phyloP scores from a whole-genome alignment of 1,284 basidiomycete genomes.

The Ustilago curta region DNA sequence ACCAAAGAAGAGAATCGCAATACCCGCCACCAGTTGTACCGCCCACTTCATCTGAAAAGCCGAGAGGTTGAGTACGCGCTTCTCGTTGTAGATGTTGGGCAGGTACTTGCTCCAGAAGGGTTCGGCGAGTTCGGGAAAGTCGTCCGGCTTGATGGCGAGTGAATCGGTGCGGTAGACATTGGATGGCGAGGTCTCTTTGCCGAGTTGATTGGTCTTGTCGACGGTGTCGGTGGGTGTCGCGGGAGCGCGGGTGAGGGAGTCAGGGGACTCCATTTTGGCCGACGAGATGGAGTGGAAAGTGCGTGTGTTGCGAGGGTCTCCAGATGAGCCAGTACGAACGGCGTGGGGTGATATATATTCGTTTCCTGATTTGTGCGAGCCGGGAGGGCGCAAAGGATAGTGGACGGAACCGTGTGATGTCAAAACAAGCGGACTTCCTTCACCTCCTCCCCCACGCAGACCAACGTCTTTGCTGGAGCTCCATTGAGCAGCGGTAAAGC shows the following conservation, averaged over 20 bases:
- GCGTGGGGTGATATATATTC: background rate
- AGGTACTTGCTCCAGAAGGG: constrained; percentile 34
- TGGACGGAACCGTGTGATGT: too few relatives aligned
- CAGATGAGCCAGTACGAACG: background rate
- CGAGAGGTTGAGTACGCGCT: constrained; percentile 25
- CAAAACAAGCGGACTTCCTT: too few relatives aligned
- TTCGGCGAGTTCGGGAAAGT: constrained; percentile 26
- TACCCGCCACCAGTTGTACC: constrained; percentile 30
- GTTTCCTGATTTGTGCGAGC: too few relatives aligned
- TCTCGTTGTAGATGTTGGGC: constrained; percentile 27
- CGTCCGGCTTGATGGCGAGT: constrained; percentile 12
- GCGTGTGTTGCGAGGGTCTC: background rate
- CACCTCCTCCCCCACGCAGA: too few relatives aligned
- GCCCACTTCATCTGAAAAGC: constrained; percentile 44
- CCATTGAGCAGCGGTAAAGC: too few relatives aligned
- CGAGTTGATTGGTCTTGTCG: constrained; percentile 19
- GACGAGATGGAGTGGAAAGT: too few relatives aligned
- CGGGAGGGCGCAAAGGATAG: too few relatives aligned
- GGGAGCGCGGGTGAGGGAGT: constrained; percentile 20
- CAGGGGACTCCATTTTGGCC: constrained; percentile 24
- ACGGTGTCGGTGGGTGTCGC: constrained; percentile 5
- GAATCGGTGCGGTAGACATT: constrained; percentile 16
- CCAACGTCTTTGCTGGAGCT: too few relatives aligned
- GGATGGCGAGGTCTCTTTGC: constrained; percentile 6
- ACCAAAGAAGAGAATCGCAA: constrained; percentile 37